Percentiles rank a stretch among this genome's conserved stretches.
Conservation (phyloP, 805 yeast species). For the Candida arabinofermentans region DNA sequence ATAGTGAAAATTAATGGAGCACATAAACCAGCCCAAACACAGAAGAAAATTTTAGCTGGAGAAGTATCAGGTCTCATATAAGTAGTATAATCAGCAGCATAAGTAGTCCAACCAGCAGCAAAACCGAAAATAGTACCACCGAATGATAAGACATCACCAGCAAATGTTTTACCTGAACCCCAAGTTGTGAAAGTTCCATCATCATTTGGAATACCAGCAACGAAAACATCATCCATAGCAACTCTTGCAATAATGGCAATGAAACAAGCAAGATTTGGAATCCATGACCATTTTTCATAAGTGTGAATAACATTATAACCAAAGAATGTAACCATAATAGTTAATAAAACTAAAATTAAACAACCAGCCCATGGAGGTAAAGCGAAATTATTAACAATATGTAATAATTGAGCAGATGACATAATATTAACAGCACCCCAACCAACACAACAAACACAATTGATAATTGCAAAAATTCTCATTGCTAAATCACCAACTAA, state of each 20-base stretch:
- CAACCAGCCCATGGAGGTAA: constrained; percentile 93
- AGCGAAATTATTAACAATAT: constrained; percentile 60
- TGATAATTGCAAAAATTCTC: constrained; percentile 73
- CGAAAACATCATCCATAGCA: constrained; percentile 61
- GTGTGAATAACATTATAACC: constrained; percentile 81
- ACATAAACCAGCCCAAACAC: constrained; percentile 59
- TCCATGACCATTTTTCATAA: constrained; percentile 86
- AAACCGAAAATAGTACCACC: constrained; percentile 85
- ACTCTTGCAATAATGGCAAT: constrained; percentile 76
- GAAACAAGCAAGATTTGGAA: constrained; percentile 72
- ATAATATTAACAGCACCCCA: constrained; percentile 94
- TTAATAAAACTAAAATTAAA: constrained; percentile 60
- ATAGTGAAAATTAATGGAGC: constrained; percentile 68
- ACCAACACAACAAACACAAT: constrained; percentile 84
- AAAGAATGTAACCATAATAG: constrained; percentile 71
- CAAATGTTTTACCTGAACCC: constrained; percentile 60
- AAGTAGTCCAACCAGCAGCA: constrained; percentile 93
- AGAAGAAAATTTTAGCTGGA: constrained; percentile 55
- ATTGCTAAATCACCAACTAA: constrained; percentile 72
- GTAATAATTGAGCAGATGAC: constrained; percentile 80
- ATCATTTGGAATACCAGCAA: constrained; percentile 38
- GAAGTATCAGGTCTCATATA: constrained; percentile 71
- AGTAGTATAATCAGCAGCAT: constrained; percentile 88
- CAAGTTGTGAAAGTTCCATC: constrained; percentile 28
- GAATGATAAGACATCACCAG: constrained; percentile 72